Evolutionary conservation across 192 early-diverging fungal species (phyloP).

Genomic region (Mortierella claussenii): DNA sequence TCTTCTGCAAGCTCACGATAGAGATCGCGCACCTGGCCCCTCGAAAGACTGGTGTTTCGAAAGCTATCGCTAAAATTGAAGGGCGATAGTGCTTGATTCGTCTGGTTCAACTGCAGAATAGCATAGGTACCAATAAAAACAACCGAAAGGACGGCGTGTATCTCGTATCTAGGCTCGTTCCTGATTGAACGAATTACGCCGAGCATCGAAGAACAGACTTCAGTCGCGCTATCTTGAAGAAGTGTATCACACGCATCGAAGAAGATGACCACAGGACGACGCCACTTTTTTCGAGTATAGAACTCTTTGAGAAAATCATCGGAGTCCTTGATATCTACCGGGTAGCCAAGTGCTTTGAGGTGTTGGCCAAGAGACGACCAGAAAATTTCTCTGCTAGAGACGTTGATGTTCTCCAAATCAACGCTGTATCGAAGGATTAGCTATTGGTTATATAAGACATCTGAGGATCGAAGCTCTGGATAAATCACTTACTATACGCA

Average conservation of each 20-base stretch:
- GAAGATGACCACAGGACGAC: slow-evolving; percentile 23
- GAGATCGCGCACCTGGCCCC: slow-evolving; percentile 35
- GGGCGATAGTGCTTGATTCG: slow-evolving; percentile 7
- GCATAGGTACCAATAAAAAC: slow-evolving; percentile 29
- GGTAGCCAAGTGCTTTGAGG: neutral
- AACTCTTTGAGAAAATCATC: neutral
- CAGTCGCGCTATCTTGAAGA: neutral
- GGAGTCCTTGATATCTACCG: neutral
- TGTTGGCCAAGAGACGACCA: slow-evolving; percentile 6
- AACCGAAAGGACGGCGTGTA: slow-evolving; percentile 19
- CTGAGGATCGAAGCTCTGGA: no score
- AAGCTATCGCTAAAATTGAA: slow-evolving; percentile 37
- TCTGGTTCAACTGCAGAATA: slow-evolving; percentile 20
- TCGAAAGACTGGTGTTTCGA: slow-evolving; percentile 34
- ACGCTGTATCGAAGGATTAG: slow-evolving; percentile 11
- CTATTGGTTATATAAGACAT: no score
- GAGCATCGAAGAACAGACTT: neutral
- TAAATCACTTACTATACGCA: slow-evolving; percentile 45
- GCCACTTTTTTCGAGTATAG: neutral
- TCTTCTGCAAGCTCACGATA: slow-evolving; percentile 31
- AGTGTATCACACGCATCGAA: slow-evolving; percentile 30
- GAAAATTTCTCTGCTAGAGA: slow-evolving; percentile 12
- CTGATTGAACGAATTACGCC: neutral
- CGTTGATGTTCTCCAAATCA: slow-evolving; percentile 10
- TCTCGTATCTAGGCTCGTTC: neutral